Evolutionary conservation across 2,329 filamentous ascomycete genomes (phyloP).

Genomic region (Talaromyces albobiverticillius): DNA sequence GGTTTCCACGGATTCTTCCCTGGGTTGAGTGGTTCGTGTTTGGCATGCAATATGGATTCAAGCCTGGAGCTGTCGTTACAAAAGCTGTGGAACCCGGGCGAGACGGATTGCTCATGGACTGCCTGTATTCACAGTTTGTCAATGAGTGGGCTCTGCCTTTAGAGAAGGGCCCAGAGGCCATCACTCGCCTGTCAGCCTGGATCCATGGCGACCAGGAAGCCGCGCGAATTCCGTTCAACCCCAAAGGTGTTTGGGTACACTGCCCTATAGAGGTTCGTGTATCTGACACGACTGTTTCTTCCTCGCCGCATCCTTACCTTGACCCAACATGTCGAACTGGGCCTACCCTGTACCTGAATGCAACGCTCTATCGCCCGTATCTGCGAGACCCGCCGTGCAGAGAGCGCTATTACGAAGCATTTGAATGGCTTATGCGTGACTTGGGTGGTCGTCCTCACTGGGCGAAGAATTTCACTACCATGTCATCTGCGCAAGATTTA

Average conservation of each 20-base stretch:
- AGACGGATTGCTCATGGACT: constrained; percentile 88
- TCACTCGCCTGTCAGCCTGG: constrained; percentile 81
- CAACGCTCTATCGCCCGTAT: constrained; percentile 84
- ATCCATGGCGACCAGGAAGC: constrained; percentile 70
- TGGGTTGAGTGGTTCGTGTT: constrained; percentile 96
- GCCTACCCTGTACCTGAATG: constrained; percentile 83
- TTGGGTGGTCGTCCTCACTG: constrained; percentile 81
- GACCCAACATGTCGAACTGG: constrained; percentile 68
- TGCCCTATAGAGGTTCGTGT: constrained; percentile 92
- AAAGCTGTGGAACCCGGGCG: constrained; percentile 77
- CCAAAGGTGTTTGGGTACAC: constrained; percentile 77
- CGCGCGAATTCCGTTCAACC: constrained; percentile 74
- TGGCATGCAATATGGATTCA: constrained; percentile 95
- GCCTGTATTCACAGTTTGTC: constrained; percentile 95
- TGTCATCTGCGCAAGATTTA: constrained; percentile 57
- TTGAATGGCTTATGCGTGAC: constrained; percentile 87
- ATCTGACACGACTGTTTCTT: constrained; percentile 60
- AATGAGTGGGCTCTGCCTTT: constrained; percentile 97
- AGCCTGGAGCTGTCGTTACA: constrained; percentile 59
- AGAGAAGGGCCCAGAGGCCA: constrained; percentile 78
- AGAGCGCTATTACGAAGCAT: constrained; percentile 78
- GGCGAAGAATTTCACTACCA: constrained; percentile 81
- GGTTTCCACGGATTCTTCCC: constrained; percentile 73
- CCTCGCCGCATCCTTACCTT: constrained; percentile 60
- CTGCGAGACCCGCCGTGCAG: constrained; percentile 71